Percentiles rank a stretch among this genome's conserved stretches.
Conservation (phyloP, 169 alveolate species). For the Fabrea salina region DNA sequence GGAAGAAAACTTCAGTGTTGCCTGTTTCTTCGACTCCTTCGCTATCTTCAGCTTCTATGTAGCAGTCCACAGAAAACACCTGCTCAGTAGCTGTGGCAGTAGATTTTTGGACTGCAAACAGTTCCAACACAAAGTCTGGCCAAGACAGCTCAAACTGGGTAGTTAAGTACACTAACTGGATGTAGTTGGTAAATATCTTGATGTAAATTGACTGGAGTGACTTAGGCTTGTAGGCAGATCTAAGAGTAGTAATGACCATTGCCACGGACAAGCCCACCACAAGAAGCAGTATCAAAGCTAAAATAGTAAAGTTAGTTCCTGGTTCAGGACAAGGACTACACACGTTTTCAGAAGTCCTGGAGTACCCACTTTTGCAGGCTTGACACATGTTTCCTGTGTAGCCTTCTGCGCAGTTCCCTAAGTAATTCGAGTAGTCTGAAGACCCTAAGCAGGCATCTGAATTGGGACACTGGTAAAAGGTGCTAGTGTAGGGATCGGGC, state of each 20-base stretch:
- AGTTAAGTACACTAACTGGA: not conserved
- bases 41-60: too few species aligned
- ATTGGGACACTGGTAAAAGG: constrained; percentile 16
- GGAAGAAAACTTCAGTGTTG: too few species aligned
- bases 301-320: not conserved
- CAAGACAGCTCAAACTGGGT: constrained; percentile 18
- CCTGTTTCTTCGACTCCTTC: too few species aligned
- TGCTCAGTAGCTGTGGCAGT: not conserved
- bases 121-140: not conserved
- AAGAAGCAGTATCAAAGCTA: not conserved
- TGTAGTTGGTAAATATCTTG: constrained; percentile 24
- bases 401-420: constrained; percentile 17
- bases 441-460: constrained; percentile 23
- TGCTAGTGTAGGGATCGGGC: not conserved
- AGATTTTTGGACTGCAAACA: not conserved
- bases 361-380: constrained; percentile 14
- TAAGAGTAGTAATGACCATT: constrained; percentile 10
- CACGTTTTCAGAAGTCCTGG: not conserved
- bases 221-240: not conserved
- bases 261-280: not conserved
- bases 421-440: not conserved
- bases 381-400: constrained; percentile 23
- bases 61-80: constrained; percentile 30
- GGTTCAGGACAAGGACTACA: constrained; percentile 23
- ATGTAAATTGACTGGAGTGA: constrained; percentile 4